phyloP scores from a whole-genome alignment of 1,284 basidiomycete species.

The Naganishia cerealis region DNA sequence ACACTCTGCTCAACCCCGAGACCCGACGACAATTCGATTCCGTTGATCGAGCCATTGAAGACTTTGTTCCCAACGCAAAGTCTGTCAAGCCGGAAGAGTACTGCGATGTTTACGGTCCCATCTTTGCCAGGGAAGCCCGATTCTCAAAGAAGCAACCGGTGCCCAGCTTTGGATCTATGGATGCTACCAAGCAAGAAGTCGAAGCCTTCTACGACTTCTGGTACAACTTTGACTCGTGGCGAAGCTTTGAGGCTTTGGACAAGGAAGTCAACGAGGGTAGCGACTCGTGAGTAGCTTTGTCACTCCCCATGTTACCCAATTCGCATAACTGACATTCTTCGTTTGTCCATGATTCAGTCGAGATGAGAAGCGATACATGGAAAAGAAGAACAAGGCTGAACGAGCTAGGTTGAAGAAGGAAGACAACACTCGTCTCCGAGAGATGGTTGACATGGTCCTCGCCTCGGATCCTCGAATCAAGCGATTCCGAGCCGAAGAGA shows the following conservation, averaged over 20 bases:
- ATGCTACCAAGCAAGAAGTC: conserved; percentile 77
- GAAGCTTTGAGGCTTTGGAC: conserved; percentile 96
- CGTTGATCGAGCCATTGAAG: conserved; percentile 82
- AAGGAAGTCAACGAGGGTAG: conserved; percentile 98
- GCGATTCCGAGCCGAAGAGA: conserved; percentile 94
- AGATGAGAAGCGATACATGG: conserved; percentile 97
- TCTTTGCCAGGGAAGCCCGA: conserved; percentile 86
- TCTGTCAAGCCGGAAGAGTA: conserved; percentile 62
- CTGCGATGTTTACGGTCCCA: conserved; percentile 63
- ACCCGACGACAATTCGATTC: conserved; percentile 94
- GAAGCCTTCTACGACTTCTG: conserved; percentile 97
- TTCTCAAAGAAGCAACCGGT: conserved; percentile 90
- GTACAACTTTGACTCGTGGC: conserved; percentile 99
- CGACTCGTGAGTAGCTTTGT: conserved; percentile 67
- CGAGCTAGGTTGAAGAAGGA: conserved; percentile 96
- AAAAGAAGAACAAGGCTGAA: conserved; percentile 99
- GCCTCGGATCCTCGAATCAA: conserved; percentile 92
- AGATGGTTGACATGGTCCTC: conserved; percentile 83
- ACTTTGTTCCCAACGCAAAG: conserved; percentile 68
- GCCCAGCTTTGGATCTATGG: conserved; percentile 71
- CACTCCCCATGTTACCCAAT: background rate
- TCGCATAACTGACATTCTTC: background rate
- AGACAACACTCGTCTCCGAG: conserved; percentile 85
- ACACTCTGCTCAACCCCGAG: conserved; percentile 83
- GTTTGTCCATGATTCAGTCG: conserved; percentile 60